phyloP scores from a whole-genome alignment of 495 filamentous ascomycete genomes.

The Podospora australis region DNA sequence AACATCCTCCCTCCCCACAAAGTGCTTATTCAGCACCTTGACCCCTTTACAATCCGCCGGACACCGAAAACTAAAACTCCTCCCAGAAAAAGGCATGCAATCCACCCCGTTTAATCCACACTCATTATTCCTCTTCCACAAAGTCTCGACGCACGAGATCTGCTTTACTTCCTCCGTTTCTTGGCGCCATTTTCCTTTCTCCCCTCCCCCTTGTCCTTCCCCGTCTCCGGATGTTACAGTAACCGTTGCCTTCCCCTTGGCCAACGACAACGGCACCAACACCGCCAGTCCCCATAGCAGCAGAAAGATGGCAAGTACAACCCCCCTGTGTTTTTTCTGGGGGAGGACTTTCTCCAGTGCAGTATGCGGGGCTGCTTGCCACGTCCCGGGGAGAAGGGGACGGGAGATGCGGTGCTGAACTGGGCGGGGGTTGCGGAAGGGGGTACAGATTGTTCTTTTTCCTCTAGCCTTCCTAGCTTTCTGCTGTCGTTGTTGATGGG shows the following conservation, averaged over 20 bases:
- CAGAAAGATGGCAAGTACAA: not conserved
- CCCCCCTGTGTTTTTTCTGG: not conserved
- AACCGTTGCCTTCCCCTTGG: constrained; percentile 55
- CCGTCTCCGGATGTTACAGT: too few species aligned
- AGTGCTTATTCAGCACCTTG: constrained; percentile 61
- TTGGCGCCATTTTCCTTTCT: too few species aligned
- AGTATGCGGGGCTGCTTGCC: too few species aligned
- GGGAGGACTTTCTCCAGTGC: not conserved
- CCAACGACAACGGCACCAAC: constrained; percentile 42
- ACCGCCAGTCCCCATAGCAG: not conserved
- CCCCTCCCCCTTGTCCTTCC: too few species aligned
- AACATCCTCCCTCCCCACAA: constrained; percentile 66
- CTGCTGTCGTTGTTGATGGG: too few species aligned
- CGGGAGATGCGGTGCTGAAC: too few species aligned
- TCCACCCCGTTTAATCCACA: constrained; percentile 72
- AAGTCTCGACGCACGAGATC: constrained; percentile 53
- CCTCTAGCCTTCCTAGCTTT: too few species aligned
- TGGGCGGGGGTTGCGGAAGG: too few species aligned
- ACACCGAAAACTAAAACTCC: constrained; percentile 68
- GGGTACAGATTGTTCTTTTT: not conserved
- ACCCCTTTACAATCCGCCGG: constrained; percentile 62
- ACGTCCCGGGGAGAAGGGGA: too few species aligned
- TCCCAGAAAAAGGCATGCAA: constrained; percentile 68
- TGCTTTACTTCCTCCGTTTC: constrained; percentile 48
- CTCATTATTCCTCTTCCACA: constrained; percentile 58